Evolutionary conservation across 768 basidiomycete species (phyloP).

Genomic region (Tulasnella calospora): DNA sequence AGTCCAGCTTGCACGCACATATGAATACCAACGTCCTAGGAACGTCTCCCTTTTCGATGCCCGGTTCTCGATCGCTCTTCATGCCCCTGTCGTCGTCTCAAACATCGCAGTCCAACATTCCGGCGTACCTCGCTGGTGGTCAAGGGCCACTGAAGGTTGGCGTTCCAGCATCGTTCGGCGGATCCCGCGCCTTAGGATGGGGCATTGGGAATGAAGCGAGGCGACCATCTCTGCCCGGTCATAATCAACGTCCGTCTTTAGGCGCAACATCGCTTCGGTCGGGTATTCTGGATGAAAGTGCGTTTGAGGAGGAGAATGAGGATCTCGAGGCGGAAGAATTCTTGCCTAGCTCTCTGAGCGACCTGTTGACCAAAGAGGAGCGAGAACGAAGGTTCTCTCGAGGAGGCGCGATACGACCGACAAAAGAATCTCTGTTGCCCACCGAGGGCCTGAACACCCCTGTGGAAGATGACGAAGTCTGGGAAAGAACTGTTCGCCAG

Average conservation of each 20-base stretch:
- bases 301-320: slow-evolving; percentile 39
- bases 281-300: slow-evolving; percentile 31
- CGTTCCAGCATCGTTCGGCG: slow-evolving; percentile 21
- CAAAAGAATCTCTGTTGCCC: slow-evolving; percentile 5
- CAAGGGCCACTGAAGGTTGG: neutral
- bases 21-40: slow-evolving; percentile 40
- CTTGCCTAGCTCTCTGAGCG: slow-evolving; percentile 79
- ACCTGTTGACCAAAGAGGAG: slow-evolving; percentile 85
- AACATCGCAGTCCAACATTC: slow-evolving; percentile 36
- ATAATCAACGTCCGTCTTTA: slow-evolving; percentile 19
- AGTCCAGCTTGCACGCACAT: slow-evolving; percentile 33
- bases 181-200: slow-evolving; percentile 12
- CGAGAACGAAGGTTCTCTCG: slow-evolving; percentile 75
- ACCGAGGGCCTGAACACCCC: neutral
- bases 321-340: slow-evolving; percentile 79
- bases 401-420: slow-evolving; percentile 39
- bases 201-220: neutral
- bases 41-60: slow-evolving; percentile 72
- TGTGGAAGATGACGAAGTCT: neutral
- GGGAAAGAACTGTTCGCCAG: slow-evolving; percentile 13
- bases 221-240: slow-evolving; percentile 21
- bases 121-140: slow-evolving; percentile 9
- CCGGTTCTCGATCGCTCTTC: slow-evolving; percentile 58
- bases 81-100: slow-evolving; percentile 34
- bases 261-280: slow-evolving; percentile 24